These are phyloP conservation scores for Neofusicoccum sp. DNA, from an alignment of 2,329 filamentous ascomycete species.

Conservation along the genomic window DNA sequence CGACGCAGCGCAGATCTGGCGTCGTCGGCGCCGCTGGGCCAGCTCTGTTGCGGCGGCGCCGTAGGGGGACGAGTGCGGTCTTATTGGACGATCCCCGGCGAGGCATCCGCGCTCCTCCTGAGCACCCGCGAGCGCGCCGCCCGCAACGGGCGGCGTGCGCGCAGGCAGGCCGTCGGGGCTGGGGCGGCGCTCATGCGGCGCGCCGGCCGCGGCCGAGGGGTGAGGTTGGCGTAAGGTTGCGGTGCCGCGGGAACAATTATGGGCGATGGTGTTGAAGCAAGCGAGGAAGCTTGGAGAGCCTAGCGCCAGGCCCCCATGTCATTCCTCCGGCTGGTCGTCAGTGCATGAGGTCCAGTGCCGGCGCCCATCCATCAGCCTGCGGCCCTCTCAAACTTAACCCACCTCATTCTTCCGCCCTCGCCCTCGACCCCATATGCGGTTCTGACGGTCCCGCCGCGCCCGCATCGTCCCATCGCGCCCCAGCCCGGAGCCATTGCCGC, in stretches of 20 bases:
- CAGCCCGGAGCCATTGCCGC: background rate
- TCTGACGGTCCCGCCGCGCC: background rate
- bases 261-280: conserved; percentile 7
- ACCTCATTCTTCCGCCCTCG: conserved; percentile 3
- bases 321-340: conserved; percentile 7
- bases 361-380: conserved; percentile 14
- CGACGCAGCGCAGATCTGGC: conserved; percentile 2
- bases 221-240: conserved; percentile 14
- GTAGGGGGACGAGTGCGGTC: conserved; percentile 6
- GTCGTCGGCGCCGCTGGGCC: background rate
- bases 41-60: conserved; percentile 5
- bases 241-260: conserved; percentile 4
- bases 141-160: background rate
- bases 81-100: conserved; percentile 13
- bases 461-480: background rate
- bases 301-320: conserved; percentile 16
- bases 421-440: background rate
- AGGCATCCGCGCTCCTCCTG: conserved; percentile 4
- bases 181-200: background rate
- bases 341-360: conserved; percentile 14
- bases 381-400: conserved; percentile 10
- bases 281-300: conserved; percentile 16
- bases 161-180: background rate
- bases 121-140: background rate
- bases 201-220: background rate